Conservation (phyloP, 2,329 filamentous ascomycete species). For the Fusarium begoniae region DNA sequence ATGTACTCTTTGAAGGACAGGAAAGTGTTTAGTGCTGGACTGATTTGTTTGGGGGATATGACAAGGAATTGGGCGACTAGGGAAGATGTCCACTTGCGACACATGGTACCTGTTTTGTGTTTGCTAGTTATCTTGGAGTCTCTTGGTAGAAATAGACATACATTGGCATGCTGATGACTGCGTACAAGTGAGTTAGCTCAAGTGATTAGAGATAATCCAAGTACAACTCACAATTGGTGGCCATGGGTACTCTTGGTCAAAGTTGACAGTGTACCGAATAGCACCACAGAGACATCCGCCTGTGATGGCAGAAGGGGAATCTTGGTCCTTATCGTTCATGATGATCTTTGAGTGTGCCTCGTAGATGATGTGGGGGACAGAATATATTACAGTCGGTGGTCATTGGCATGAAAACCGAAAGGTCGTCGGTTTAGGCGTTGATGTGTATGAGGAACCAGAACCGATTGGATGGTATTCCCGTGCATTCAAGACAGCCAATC, state of each 20-base stretch:
- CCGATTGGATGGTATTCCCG: background rate
- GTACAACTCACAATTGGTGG: slow-evolving; percentile 1
- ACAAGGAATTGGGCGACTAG: slow-evolving; percentile 21
- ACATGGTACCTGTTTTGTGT: slow-evolving; percentile 20
- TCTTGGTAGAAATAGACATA: background rate
- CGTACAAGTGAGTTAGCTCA: background rate
- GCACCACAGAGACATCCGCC: slow-evolving; percentile 20
- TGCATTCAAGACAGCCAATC: background rate
- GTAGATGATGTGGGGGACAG: background rate
- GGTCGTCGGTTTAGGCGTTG: background rate
- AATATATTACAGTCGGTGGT: background rate
- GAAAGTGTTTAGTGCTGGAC: background rate
- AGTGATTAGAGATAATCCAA: background rate
- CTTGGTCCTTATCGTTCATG: background rate
- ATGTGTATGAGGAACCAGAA: background rate
- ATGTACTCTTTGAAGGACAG: slow-evolving; percentile 11
- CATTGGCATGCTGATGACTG: slow-evolving; percentile 27
- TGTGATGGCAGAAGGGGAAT: background rate
- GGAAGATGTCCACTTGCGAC: slow-evolving; percentile 28
- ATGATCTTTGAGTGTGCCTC: no score
- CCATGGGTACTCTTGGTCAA: slow-evolving; percentile 1
- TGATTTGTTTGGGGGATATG: slow-evolving; percentile 2
- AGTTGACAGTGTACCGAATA: slow-evolving; percentile 13
- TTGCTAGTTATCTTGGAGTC: background rate
- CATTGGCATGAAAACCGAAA: background rate